Conservation (phyloP, 140 eudicot species). For the Cichorium intybus region DNA sequence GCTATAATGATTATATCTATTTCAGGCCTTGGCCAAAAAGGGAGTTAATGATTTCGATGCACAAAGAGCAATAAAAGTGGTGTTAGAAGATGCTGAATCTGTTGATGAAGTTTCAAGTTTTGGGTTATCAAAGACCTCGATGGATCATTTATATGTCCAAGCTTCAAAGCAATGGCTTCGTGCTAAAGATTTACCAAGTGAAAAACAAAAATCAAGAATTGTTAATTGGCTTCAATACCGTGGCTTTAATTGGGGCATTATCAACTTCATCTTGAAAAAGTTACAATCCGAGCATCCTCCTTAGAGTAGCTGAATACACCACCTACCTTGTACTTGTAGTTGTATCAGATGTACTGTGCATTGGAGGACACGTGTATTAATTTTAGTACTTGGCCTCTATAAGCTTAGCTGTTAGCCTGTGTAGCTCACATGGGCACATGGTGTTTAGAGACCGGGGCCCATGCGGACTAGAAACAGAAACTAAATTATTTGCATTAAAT, state of each 20-base stretch:
- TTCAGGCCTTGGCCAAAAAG: constrained; percentile 57
- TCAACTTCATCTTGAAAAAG: constrained; percentile 56
- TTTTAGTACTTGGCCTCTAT: not conserved
- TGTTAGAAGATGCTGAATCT: constrained; percentile 53
- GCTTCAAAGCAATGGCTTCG: constrained; percentile 88
- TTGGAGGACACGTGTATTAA: not conserved
- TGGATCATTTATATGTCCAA: constrained; percentile 64
- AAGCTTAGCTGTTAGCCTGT: constrained; percentile 29
- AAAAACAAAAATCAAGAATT: constrained; percentile 66
- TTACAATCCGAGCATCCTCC: constrained; percentile 56
- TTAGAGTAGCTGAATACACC: constrained; percentile 24
- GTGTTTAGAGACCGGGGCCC: constrained; percentile 32
- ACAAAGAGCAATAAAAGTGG: constrained; percentile 74
- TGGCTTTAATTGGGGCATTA: constrained; percentile 71
- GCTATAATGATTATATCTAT: not conserved
- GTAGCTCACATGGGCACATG: constrained; percentile 43
- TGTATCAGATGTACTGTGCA: constrained; percentile 5
- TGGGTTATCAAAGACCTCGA: constrained; percentile 64
- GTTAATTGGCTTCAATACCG: constrained; percentile 92
- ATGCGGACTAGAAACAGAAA: constrained; percentile 6
- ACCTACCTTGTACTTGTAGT: constrained; percentile 17
- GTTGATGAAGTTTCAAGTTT: constrained; percentile 41
- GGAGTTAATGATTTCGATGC: constrained; percentile 68
- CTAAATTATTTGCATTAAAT: constrained; percentile 21
- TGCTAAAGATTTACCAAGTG: constrained; percentile 42